phyloP scores from a whole-genome alignment of 345 rosid genomes.

The Aethionema arabicum region DNA sequence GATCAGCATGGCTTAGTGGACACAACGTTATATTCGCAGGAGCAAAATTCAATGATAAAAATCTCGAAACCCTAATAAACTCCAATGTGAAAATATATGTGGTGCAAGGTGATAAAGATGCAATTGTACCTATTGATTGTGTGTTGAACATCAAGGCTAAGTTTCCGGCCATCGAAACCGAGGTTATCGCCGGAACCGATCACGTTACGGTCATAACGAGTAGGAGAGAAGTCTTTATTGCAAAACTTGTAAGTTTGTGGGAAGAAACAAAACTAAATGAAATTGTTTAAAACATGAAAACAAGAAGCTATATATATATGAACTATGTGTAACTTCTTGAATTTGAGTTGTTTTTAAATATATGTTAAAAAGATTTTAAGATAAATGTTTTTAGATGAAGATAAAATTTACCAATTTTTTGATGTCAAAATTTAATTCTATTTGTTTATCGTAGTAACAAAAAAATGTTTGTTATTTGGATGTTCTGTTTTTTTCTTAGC shows the following conservation, averaged over 20 bases:
- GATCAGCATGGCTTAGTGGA: conserved; percentile 78
- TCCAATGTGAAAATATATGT: conserved; percentile 43
- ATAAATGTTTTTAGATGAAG: too few species aligned
- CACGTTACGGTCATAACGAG: conserved; percentile 54
- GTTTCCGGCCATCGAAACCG: conserved; percentile 45
- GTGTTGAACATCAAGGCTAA: conserved; percentile 48
- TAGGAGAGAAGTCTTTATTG: conserved; percentile 49
- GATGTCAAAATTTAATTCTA: too few species aligned
- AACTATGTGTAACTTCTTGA: too few species aligned
- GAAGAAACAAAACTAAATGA: conserved; percentile 8
- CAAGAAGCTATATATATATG: neutral
- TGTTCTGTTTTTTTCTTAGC: too few species aligned
- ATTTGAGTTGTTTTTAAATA: too few species aligned
- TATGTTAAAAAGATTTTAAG: too few species aligned
- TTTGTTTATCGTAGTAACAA: too few species aligned
- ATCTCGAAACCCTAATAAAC: conserved; percentile 41
- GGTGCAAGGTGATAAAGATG: conserved; percentile 61
- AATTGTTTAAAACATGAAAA: neutral
- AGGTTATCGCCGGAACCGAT: conserved; percentile 42
- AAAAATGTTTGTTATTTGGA: too few species aligned
- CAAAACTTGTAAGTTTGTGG: conserved; percentile 56
- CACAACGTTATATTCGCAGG: conserved; percentile 84
- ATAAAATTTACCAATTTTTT: too few species aligned
- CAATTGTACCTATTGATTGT: conserved; percentile 59
- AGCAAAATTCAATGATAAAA: conserved; percentile 53